phyloP scores from a whole-genome alignment of 1,284 basidiomycete genomes.

The Amylostereum chailletii region DNA sequence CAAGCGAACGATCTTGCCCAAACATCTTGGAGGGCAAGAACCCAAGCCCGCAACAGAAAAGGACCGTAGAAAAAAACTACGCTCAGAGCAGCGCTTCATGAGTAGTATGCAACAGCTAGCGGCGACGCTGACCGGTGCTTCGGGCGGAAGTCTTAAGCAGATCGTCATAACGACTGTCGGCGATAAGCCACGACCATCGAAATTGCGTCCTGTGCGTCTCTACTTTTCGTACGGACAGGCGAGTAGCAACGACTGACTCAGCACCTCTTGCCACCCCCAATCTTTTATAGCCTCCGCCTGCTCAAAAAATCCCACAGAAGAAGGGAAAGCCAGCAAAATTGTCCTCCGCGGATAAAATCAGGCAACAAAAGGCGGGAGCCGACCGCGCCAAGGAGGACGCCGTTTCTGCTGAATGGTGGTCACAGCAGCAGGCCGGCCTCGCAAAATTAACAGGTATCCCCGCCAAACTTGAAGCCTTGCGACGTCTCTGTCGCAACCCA shows the following conservation, averaged over 20 bases:
- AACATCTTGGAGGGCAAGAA: slow-evolving; percentile 41
- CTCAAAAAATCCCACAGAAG: slow-evolving; percentile 7
- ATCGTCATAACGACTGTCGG: slow-evolving; percentile 39
- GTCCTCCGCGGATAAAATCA: slow-evolving; percentile 32
- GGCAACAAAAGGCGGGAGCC: slow-evolving; percentile 33
- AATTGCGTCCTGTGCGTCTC: not conserved
- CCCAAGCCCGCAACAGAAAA: slow-evolving; percentile 22
- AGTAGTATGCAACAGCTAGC: slow-evolving; percentile 46
- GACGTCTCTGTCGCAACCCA: slow-evolving; percentile 33
- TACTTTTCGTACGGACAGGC: too few relatives aligned
- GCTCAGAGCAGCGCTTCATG: slow-evolving; percentile 48
- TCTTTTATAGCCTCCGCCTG: not conserved
- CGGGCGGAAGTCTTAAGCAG: slow-evolving; percentile 40
- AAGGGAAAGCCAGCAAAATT: slow-evolving; percentile 23
- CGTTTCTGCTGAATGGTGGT: slow-evolving; percentile 39
- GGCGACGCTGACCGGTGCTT: slow-evolving; percentile 52
- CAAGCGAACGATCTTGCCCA: slow-evolving; percentile 39
- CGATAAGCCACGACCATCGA: slow-evolving; percentile 4
- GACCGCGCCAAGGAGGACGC: slow-evolving; percentile 31
- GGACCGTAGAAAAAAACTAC: slow-evolving; percentile 29
- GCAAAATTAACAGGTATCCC: slow-evolving; percentile 17
- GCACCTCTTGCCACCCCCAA: too few relatives aligned
- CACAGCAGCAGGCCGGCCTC: slow-evolving; percentile 30
- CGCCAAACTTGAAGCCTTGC: slow-evolving; percentile 24
- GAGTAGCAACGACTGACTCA: too few relatives aligned